A percentile compares a stretch with the other conserved stretches of the same genome.
These are phyloP conservation scores for Casuarina cunninghamiana DNA, from an alignment of 306 rosid species.

Conservation along the genomic window DNA sequence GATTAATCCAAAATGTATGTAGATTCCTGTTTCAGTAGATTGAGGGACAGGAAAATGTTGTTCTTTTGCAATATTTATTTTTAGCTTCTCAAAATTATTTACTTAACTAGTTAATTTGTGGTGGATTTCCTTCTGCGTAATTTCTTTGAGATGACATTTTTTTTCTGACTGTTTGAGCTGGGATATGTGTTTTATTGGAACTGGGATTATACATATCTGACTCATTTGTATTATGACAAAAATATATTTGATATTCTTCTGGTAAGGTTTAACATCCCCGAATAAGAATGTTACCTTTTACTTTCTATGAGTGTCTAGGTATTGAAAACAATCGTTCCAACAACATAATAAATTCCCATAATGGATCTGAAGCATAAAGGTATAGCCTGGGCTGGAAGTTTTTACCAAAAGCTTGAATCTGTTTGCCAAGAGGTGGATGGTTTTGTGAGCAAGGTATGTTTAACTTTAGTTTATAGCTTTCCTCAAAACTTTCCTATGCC, in stretches of 20 bases:
- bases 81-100: not conserved
- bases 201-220: not conserved
- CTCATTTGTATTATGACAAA: not conserved
- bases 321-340: slow-evolving; percentile 13
- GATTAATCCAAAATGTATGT: not conserved
- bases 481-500: not conserved
- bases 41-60: not conserved
- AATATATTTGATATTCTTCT: slow-evolving; percentile 17
- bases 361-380: slow-evolving; percentile 62
- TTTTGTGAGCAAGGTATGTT: slow-evolving; percentile 61
- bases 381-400: slow-evolving; percentile 67
- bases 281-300: slow-evolving; percentile 2
- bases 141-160: not conserved
- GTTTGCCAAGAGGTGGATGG: slow-evolving; percentile 80
- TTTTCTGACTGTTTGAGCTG: not conserved
- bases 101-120: not conserved
- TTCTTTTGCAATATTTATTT: not conserved
- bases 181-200: not conserved
- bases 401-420: slow-evolving; percentile 81
- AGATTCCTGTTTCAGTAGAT: not conserved
- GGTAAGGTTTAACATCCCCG: slow-evolving; percentile 26
- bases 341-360: slow-evolving; percentile 13
- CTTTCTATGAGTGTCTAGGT: slow-evolving; percentile 1
- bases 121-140: not conserved
- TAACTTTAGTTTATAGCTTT: not conserved